Conservation (phyloP, 192 early-diverging fungal species). For the Gigaspora rosea region DNA sequence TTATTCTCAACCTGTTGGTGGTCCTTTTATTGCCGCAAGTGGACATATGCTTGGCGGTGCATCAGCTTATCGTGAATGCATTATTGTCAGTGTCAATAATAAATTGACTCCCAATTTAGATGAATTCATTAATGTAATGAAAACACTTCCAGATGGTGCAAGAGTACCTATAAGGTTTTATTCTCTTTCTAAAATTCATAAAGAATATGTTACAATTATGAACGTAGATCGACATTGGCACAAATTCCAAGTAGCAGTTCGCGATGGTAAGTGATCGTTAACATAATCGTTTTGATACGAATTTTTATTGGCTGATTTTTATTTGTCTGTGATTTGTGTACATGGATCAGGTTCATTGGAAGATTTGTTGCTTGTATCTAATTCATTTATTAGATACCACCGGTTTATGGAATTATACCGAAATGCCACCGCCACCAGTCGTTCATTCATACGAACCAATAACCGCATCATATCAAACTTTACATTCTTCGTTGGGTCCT, state of each 20-base stretch:
- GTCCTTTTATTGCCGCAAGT: slow-evolving; percentile 76
- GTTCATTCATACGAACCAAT: slow-evolving; percentile 53
- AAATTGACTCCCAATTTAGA: slow-evolving; percentile 66
- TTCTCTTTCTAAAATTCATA: slow-evolving; percentile 77
- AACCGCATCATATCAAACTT: slow-evolving; percentile 69
- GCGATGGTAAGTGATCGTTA: slow-evolving; percentile 58
- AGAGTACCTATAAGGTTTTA: slow-evolving; percentile 69
- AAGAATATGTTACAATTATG: slow-evolving; percentile 80
- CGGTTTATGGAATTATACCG: slow-evolving; percentile 79
- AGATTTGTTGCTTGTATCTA: too few species aligned
- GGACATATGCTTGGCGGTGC: slow-evolving; percentile 72
- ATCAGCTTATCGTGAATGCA: slow-evolving; percentile 65
- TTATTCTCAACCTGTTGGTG: slow-evolving; percentile 68
- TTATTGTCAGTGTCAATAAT: slow-evolving; percentile 68
- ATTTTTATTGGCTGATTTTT: neutral
- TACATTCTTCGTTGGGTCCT: slow-evolving; percentile 71
- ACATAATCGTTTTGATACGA: neutral
- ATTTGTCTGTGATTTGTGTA: neutral
- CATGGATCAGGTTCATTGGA: too few species aligned
- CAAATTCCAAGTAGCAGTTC: slow-evolving; percentile 71
- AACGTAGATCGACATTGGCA: slow-evolving; percentile 88
- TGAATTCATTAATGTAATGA: slow-evolving; percentile 65
- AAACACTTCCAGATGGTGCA: slow-evolving; percentile 64
- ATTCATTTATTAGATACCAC: slow-evolving; percentile 51
- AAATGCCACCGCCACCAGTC: slow-evolving; percentile 63